phyloP scores from a whole-genome alignment of 1,284 basidiomycete genomes.

The Pseudozyma sp. region DNA sequence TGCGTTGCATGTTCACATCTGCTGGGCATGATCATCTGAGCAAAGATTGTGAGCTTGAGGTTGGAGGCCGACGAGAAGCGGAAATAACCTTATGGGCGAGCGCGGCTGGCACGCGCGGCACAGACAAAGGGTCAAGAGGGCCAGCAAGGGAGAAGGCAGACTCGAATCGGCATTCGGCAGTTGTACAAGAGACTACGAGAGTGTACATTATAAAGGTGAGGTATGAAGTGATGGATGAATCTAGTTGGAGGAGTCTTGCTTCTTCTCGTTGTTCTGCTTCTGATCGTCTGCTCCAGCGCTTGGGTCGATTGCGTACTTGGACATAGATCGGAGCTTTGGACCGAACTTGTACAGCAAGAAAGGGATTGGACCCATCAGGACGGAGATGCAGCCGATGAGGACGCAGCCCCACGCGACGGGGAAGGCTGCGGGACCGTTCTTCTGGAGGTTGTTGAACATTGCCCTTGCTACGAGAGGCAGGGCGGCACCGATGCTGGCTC shows the following conservation, averaged over 20 bases:
- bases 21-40: too few species aligned
- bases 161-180: too few species aligned
- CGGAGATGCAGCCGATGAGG: constrained; percentile 51
- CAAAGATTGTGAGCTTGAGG: too few species aligned
- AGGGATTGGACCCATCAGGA: constrained; percentile 54
- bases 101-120: too few species aligned
- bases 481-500: constrained; percentile 52
- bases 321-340: constrained; percentile 47
- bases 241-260: constrained; percentile 8
- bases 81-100: too few species aligned
- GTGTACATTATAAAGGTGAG: too few species aligned
- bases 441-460: constrained; percentile 57
- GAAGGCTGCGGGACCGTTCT: constrained; percentile 51
- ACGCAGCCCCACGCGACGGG: constrained; percentile 56
- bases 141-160: too few species aligned
- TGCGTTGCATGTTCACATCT: too few species aligned
- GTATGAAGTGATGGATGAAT: too few species aligned
- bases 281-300: not conserved
- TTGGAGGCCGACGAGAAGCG: too few species aligned
- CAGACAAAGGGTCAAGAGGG: too few species aligned
- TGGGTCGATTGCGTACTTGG: constrained; percentile 42
- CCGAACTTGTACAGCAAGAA: constrained; percentile 55
- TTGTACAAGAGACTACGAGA: not conserved
- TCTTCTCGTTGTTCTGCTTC: constrained; percentile 4
- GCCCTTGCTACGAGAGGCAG: constrained; percentile 50